Percentiles rank a stretch among this genome's conserved stretches.
Conservation (phyloP, 2,329 filamentous ascomycete genomes). For the Neurospora sp. region DNA sequence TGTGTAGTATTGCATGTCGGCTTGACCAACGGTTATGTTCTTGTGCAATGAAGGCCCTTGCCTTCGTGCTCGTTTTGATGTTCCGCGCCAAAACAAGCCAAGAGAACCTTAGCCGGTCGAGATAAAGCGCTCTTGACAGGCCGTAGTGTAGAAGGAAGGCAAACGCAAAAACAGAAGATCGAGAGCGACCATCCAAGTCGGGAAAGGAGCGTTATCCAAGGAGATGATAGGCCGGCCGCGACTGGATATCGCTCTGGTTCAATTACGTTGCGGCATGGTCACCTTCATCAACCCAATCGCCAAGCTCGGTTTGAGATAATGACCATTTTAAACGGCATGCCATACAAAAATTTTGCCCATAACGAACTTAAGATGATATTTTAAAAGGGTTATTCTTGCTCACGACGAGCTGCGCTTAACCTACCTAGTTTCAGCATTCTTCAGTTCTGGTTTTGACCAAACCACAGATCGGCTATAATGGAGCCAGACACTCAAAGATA, state of each 20-base stretch:
- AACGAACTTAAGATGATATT: neutral
- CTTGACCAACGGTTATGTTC: neutral
- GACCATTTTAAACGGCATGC: neutral
- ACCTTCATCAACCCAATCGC: neutral
- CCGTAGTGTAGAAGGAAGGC: neutral
- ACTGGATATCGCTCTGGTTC: neutral
- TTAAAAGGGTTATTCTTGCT: neutral
- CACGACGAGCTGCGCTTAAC: neutral
- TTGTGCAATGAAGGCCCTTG: neutral
- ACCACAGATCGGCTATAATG: neutral
- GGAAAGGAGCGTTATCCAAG: neutral
- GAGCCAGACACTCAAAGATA: neutral
- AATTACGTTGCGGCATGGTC: neutral
- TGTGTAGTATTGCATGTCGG: neutral
- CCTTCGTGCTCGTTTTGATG: neutral
- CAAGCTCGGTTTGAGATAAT: neutral
- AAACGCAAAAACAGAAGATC: neutral
- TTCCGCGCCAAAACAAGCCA: neutral
- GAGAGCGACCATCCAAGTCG: neutral
- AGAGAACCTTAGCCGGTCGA: neutral
- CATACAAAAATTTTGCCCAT: neutral
- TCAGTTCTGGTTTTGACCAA: neutral
- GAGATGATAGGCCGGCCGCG: neutral
- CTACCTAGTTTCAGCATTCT: neutral
- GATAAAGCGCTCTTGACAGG: too few relatives aligned